Percentiles rank a stretch among this genome's conserved stretches.
Evolutionary conservation across 495 filamentous ascomycete genomes (phyloP).

Genomic region (Glonium stellatum): DNA sequence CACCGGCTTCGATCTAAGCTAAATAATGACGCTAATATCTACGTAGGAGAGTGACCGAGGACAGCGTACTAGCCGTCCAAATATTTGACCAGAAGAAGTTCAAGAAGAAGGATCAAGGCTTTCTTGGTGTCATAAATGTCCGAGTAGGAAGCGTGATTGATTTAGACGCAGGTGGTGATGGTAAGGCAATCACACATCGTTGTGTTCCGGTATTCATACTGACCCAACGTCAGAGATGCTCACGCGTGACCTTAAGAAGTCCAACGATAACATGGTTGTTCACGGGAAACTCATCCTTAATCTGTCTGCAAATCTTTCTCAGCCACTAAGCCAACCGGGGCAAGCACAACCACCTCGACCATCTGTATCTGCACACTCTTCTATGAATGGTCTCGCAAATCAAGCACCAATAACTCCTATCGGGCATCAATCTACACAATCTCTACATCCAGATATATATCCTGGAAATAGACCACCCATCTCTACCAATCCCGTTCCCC

Average conservation of each 20-base stretch:
- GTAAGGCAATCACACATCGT: conserved; percentile 47
- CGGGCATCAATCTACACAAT: conserved; percentile 31
- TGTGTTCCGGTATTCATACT: conserved; percentile 6
- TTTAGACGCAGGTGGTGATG: conserved; percentile 79
- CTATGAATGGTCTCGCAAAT: conserved; percentile 25
- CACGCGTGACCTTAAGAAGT: conserved; percentile 96
- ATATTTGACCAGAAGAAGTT: conserved; percentile 99
- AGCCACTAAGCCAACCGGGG: conserved; percentile 40
- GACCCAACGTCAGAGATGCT: conserved; percentile 66
- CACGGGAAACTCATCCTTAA: conserved; percentile 97
- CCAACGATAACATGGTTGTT: conserved; percentile 94
- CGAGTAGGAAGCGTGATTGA: conserved; percentile 90
- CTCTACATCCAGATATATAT: conserved; percentile 29
- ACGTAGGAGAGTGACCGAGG: conserved; percentile 72
- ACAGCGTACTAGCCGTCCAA: conserved; percentile 93
- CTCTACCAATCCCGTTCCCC: conserved; percentile 38
- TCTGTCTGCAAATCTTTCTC: conserved; percentile 76
- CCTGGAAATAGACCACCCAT: conserved; percentile 15
- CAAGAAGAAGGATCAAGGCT: conserved; percentile 99
- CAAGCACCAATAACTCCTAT: conserved; percentile 24
- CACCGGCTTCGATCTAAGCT: conserved; percentile 1
- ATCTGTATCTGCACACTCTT: conserved; percentile 32
- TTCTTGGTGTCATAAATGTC: conserved; percentile 95
- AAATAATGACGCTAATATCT: conserved; percentile 8
- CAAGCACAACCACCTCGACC: conserved; percentile 23